Base-by-base conservation (phyloP, 164 flowering plant species). In the Vitis amurensis region DNA sequence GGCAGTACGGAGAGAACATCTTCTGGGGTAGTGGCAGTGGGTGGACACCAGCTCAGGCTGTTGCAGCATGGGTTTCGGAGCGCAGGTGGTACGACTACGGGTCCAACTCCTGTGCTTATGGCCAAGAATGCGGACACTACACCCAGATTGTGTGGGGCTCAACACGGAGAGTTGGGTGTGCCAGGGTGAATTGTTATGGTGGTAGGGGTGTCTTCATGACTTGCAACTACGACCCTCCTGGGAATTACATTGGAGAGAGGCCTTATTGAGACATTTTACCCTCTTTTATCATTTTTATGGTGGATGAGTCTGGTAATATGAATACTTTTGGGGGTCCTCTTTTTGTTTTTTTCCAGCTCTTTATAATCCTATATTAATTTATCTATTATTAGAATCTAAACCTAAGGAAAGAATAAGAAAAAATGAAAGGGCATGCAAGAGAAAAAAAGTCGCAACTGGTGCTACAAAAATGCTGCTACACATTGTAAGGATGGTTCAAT, bases 1-100 rank as follows among this genome's bases (percentile, higher is more conserved):
- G 91, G 27, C 88, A 87, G 15, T 92, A 89, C 47, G 97, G 96
- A 0, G 98, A 92, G 85, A 92, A 92, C 76, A 75, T 91, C 4
- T 86, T 85, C 61, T 87, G 91, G 98, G 97, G 96, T 11, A 80
- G 89, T 61, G 91, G 94, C 30, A 14, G 6, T 1, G 77, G 52
- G 1, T 88, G 88, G 91, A 80, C 80, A 29, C 85, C 91, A 47
- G 78, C 76, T 0, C 73, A 84, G 73, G 94, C 91, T 0, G 91
- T 78, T 15, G 50, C 50, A 13, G 79, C 60, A 4, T 91, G 93
- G 97, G 70, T 77, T 2, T 12, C 62, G 6, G 97, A 91, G 82
- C n/a, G 62, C n/a, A 17, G 27, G n/a, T 74, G 71, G 75, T 91
- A 87, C 71, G 66, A 73, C 27, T 74, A 82, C 49, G 3, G 51